Conservation (phyloP, 1,139 yeast genomes). For the Candida frijolesensis region DNA sequence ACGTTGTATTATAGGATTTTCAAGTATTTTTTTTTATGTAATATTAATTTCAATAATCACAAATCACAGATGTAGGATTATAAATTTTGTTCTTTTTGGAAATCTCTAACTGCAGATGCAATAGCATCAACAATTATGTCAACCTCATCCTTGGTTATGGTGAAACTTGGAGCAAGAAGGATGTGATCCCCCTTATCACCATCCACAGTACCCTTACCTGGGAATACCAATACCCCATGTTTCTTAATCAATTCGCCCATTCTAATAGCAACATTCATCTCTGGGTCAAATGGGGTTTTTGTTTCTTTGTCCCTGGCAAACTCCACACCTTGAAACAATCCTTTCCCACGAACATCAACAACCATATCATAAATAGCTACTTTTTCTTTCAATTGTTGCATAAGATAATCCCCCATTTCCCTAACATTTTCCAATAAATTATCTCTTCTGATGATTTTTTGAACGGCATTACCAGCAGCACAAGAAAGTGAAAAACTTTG, state of each 20-base stretch:
- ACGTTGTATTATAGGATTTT: background rate
- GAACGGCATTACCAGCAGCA: slow-evolving; percentile 20
- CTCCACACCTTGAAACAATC: slow-evolving; percentile 63
- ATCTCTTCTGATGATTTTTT: slow-evolving; percentile 18
- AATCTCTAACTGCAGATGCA: background rate
- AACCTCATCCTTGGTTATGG: slow-evolving; percentile 47
- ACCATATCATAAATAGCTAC: slow-evolving; percentile 35
- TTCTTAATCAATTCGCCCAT: slow-evolving; percentile 38
- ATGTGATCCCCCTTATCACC: slow-evolving; percentile 47
- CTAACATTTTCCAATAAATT: slow-evolving; percentile 17
- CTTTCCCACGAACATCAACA: slow-evolving; percentile 64
- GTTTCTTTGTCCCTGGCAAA: slow-evolving; percentile 52
- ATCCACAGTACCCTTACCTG: slow-evolving; percentile 40
- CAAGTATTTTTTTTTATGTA: background rate
- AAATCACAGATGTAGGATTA: background rate
- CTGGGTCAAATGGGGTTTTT: slow-evolving; percentile 46
- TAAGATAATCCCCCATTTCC: slow-evolving; percentile 17
- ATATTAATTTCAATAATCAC: background rate
- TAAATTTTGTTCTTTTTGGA: background rate
- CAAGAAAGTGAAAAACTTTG: slow-evolving; percentile 21
- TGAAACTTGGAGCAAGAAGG: slow-evolving; percentile 53
- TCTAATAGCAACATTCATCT: slow-evolving; percentile 31
- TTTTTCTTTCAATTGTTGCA: slow-evolving; percentile 23
- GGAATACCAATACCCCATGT: slow-evolving; percentile 49
- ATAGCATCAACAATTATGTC: slow-evolving; percentile 22